Conservation (phyloP, 2,329 filamentous ascomycete species). For the Bipolaris zeicola region DNA sequence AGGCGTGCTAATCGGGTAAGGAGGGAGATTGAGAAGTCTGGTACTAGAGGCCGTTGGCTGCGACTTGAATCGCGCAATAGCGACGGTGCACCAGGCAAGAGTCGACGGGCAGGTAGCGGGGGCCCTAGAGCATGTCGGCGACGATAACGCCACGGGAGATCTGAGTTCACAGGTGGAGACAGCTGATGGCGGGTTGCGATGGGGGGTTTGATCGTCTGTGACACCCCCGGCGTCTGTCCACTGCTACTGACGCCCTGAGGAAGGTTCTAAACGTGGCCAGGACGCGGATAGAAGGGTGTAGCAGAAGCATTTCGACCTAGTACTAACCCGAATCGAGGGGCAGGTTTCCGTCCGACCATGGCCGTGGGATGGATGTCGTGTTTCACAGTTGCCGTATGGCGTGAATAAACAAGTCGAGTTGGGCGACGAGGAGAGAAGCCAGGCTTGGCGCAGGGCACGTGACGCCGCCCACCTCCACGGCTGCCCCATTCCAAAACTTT, state of each 20-base stretch:
- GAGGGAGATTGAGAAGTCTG: conserved; percentile 16
- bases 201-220: conserved; percentile 12
- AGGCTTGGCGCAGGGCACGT: conserved; percentile 6
- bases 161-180: conserved; percentile 17
- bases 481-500: not conserved
- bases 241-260: conserved; percentile 14
- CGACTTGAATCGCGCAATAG: conserved; percentile 14
- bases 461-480: not conserved
- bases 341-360: conserved; percentile 3
- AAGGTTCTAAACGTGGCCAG: conserved; percentile 11
- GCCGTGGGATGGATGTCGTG: conserved; percentile 18
- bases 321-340: conserved; percentile 1
- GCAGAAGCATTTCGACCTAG: not conserved
- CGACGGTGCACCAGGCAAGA: conserved; percentile 4
- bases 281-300: conserved; percentile 2
- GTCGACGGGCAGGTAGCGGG: conserved; percentile 5
- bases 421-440: not conserved
- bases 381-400: conserved; percentile 6
- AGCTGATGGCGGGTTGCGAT: conserved; percentile 19
- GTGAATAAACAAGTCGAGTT: conserved; percentile 3
- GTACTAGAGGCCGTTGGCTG: conserved; percentile 29
- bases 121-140: conserved; percentile 20
- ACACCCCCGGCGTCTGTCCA: conserved; percentile 19
- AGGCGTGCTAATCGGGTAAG: conserved; percentile 3
- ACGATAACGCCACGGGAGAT: conserved; percentile 16